Base-by-base conservation (phyloP, 495 filamentous ascomycete genomes). In the Thermochaetoides thermophila region DNA sequence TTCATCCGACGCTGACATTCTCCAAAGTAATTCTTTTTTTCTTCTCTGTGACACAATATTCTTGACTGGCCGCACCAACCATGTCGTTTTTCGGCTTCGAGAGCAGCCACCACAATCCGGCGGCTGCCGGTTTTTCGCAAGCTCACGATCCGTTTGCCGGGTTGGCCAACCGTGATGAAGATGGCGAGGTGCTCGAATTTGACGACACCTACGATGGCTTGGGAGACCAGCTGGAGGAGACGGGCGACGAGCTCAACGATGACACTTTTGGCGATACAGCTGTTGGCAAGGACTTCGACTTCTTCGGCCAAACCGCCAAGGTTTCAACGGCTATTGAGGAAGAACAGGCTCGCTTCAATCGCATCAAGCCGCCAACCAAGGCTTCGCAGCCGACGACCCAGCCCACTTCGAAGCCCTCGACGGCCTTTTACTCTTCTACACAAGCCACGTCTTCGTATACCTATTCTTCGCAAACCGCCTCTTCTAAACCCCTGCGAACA, bases 141-240 rank as follows among this genome's bases (percentile, higher is more conserved):
- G 68, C 74, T 31, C 73, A 76, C 34, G 83, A 97, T 62, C 81
- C 89, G 17, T 97, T 96, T 55, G 86, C 85, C 42, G 74, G 78
- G 25, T 70, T 93, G 29, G 74, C 78, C 32, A 51, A 53, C 27
- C 69, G 73, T 21, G 73, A 79, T 38, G 76, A 79, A 26, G 76
- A 91, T 48, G 81, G 69, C 68, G 86, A 71, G 58, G 84, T 68
- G 17, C 43, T 96, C 35, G 84, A 96, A 38, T 97, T 96, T 43
- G 89, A 97, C 44, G 89, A 99, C 46, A 96, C 89, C 18, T 96
- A 99, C 52, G 91, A 99, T 57, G 89, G 89, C 2, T 65, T 96
- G 14, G 89, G 85, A 3, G 82, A 93, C 54, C 74, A 81, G 52
- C 73, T 99, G 19, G 79, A 93, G 45, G 86, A 96, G 48, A 80